Evolutionary conservation across 371 early-diverging fungal species (phyloP).

Genomic region (Mortierella sp.): DNA sequence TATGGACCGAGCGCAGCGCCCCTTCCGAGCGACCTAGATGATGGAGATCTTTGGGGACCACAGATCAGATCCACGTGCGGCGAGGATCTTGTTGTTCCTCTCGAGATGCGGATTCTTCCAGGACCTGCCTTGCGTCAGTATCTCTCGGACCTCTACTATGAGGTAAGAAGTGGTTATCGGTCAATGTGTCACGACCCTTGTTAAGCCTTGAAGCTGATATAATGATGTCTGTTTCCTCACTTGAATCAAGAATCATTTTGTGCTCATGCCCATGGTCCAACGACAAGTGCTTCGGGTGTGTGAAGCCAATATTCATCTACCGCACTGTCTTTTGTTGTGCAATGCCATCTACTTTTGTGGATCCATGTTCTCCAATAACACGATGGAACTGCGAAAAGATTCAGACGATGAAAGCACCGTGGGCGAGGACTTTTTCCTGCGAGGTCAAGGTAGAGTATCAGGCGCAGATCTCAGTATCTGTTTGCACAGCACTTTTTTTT

Average conservation of each 20-base stretch:
- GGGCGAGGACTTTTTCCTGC: slow-evolving; percentile 47
- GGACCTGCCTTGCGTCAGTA: slow-evolving; percentile 17
- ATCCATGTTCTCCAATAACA: slow-evolving; percentile 43
- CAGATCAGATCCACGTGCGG: slow-evolving; percentile 20
- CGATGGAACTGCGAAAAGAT: slow-evolving; percentile 29
- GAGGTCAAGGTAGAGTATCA: slow-evolving; percentile 52
- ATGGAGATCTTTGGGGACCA: slow-evolving; percentile 42
- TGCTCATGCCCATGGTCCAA: slow-evolving; percentile 45
- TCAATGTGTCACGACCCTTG: too few species aligned
- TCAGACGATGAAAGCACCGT: slow-evolving; percentile 40
- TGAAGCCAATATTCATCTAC: slow-evolving; percentile 45
- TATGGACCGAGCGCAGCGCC: slow-evolving; percentile 28
- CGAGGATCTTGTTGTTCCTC: slow-evolving; percentile 17
- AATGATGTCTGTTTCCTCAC: background rate
- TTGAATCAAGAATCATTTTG: slow-evolving; percentile 32
- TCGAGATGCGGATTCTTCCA: slow-evolving; percentile 29
- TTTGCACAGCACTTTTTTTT: too few species aligned
- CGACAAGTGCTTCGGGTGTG: slow-evolving; percentile 41
- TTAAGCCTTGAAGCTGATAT: too few species aligned
- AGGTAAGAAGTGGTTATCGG: too few species aligned
- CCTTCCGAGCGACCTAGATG: slow-evolving; percentile 12
- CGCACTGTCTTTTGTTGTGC: slow-evolving; percentile 46
- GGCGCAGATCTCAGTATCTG: too few species aligned
- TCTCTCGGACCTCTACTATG: slow-evolving; percentile 37
- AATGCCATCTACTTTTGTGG: slow-evolving; percentile 52